Conservation (phyloP, 345 rosid species). For the Hirschfeldia incana region DNA sequence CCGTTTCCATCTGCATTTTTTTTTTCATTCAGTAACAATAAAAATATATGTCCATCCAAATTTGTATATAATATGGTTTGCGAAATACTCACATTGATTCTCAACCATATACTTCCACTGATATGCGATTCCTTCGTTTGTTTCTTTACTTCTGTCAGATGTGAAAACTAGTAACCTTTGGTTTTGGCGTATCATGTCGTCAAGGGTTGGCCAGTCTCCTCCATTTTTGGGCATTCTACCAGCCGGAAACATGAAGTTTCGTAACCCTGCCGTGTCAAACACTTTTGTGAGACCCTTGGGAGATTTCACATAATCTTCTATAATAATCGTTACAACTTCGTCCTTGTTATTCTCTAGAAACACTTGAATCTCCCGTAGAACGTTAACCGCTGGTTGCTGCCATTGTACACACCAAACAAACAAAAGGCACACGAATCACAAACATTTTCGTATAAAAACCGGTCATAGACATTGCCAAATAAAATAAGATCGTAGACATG, state of each 20-base stretch:
- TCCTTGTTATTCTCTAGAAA: constrained; percentile 64
- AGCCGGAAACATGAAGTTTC: constrained; percentile 74
- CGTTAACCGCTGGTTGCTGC: constrained; percentile 71
- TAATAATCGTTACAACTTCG: constrained; percentile 78
- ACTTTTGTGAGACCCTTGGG: constrained; percentile 74
- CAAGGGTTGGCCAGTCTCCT: constrained; percentile 76
- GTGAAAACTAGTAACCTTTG: constrained; percentile 87
- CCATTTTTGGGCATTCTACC: constrained; percentile 81
- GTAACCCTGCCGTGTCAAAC: constrained; percentile 70
- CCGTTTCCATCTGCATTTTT: constrained; percentile 59
- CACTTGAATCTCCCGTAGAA: constrained; percentile 61
- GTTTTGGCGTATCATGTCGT: constrained; percentile 65
- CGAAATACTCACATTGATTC: constrained; percentile 73
- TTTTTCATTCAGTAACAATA: background rate
- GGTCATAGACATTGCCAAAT: background rate
- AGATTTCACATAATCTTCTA: constrained; percentile 85
- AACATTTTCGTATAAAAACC: background rate
- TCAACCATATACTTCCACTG: constrained; percentile 87
- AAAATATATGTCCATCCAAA: background rate
- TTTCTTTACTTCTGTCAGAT: constrained; percentile 70
- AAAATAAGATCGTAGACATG: background rate
- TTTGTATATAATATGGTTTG: background rate
- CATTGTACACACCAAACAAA: constrained; percentile 3
- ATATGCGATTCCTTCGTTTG: constrained; percentile 84
- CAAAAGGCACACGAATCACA: background rate